Evolutionary conservation across 345 rosid genomes (phyloP), one percentile per base, ranked within the genome.

Genomic region (Ceriops zippeliana): DNA sequence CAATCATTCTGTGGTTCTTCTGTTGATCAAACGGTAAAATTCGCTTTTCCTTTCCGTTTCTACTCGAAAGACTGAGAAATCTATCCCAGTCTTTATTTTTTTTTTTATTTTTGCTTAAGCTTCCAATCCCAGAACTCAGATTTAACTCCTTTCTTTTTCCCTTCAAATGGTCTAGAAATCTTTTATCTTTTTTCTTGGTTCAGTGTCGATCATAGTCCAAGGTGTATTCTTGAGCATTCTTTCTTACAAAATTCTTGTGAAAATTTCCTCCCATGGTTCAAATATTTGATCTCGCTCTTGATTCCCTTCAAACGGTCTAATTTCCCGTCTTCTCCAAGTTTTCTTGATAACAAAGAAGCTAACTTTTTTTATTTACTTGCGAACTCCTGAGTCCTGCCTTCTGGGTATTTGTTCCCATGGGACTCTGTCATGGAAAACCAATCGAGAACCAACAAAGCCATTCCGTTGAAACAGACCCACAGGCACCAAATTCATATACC

Each of bases 341-440:
- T 62, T 59, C 53, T 70, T 74, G 64, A 68, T 72, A 28, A 28
- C 65, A 13, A 11, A 60, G 27, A 62, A 22, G 10, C 51, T 27
- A 42, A 30, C 52, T 66, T 61, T 62, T 52, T 34, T 17, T 46
- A 66, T 75, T 65, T 72, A 5, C 11, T 13, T 34, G 70, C 52
- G 52, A 66, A 28, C 69, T 51, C 37, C 51, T 69, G 61, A 56
- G 27, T 52, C 52, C n/a, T 61, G 31, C 54, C 47, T 57, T 67
- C 58, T 27, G 73, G 20, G 52, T 67, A 52, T 58, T 66, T 65
- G 75, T 61, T 65, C 61, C 77, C 75, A 93, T 93, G 98, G 98
- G 98, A 73, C 87, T 93, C 54, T 90, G 96, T 69, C 97, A 93
- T 72, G 98, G 92, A 34, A 93, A 87, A 81, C 96, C 92, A 11